phyloP scores from a whole-genome alignment of 179 eudicot species.

The Vitellaria paradoxa region DNA sequence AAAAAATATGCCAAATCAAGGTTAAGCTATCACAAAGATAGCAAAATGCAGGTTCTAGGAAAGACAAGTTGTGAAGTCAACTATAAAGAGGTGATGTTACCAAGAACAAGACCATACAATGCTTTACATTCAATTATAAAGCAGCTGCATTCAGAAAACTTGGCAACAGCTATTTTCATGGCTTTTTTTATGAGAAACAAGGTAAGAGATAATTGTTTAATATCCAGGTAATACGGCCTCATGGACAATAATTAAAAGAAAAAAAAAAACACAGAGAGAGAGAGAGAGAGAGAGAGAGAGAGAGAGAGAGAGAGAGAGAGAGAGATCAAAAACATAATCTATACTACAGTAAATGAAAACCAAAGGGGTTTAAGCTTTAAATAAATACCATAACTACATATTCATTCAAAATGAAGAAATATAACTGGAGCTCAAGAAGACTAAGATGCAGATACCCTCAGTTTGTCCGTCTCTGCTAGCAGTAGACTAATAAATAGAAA shows the following conservation, averaged over 20 bases:
- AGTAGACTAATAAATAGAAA: constrained; percentile 29
- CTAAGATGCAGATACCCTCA: not conserved
- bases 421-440: not conserved
- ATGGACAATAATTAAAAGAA: constrained; percentile 31
- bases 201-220: not conserved
- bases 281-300: constrained; percentile 51
- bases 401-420: constrained; percentile 7
- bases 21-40: not conserved
- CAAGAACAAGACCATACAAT: constrained; percentile 11
- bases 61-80: constrained; percentile 19
- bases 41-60: constrained; percentile 11
- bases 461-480: constrained; percentile 20
- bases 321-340: constrained; percentile 41
- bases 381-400: constrained; percentile 18
- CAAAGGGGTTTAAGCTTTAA: constrained; percentile 34
- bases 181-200: constrained; percentile 6
- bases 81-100: constrained; percentile 15
- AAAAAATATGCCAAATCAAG: not conserved
- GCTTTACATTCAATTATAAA: constrained; percentile 12
- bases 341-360: constrained; percentile 29
- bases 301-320: constrained; percentile 40
- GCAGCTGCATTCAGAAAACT: constrained; percentile 13
- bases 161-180: constrained; percentile 6
- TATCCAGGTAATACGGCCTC: constrained; percentile 50
- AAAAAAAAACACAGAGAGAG: constrained; percentile 19